A percentile compares a stretch with the other conserved stretches of the same genome.
Conservation (phyloP, 306 rosid genomes). For the Cyamopsis tetragonoloba region DNA sequence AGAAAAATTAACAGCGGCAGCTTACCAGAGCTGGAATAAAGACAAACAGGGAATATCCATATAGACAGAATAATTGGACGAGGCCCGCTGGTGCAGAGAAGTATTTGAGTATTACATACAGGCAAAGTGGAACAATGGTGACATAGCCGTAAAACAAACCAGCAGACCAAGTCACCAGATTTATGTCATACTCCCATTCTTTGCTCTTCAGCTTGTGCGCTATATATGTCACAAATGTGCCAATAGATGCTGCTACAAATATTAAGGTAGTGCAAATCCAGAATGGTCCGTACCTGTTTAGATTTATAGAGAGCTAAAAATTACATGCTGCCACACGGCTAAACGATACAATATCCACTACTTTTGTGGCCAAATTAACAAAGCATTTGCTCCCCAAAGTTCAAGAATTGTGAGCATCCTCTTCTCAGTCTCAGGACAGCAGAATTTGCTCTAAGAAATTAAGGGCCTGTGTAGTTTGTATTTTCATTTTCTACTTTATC, state of each 20-base stretch:
- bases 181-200: conserved; percentile 91
- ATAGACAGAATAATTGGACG: conserved; percentile 86
- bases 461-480: too few relatives aligned
- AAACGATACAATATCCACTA: background rate
- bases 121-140: conserved; percentile 68
- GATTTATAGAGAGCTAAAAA: conserved; percentile 24
- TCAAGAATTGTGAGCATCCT: background rate
- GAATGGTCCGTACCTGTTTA: conserved; percentile 89
- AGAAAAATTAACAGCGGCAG: conserved; percentile 23
- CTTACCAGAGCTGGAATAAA: conserved; percentile 93
- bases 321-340: conserved; percentile 9
- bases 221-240: conserved; percentile 86
- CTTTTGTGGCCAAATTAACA: background rate
- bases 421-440: background rate
- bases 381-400: conserved; percentile 1
- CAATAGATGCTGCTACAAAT: conserved; percentile 91
- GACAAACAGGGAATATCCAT: conserved; percentile 88
- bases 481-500: too few relatives aligned
- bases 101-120: conserved; percentile 80
- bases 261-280: conserved; percentile 97
- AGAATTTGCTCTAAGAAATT: background rate
- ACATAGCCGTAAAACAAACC: conserved; percentile 94
- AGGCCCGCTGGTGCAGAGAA: conserved; percentile 92
- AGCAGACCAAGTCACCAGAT: conserved; percentile 93
- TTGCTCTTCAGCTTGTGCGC: conserved; percentile 75